Percentiles rank a stretch among this genome's conserved stretches.
Conservation (phyloP, 73 alveolate genomes). For the Stentor coeruleus region DNA sequence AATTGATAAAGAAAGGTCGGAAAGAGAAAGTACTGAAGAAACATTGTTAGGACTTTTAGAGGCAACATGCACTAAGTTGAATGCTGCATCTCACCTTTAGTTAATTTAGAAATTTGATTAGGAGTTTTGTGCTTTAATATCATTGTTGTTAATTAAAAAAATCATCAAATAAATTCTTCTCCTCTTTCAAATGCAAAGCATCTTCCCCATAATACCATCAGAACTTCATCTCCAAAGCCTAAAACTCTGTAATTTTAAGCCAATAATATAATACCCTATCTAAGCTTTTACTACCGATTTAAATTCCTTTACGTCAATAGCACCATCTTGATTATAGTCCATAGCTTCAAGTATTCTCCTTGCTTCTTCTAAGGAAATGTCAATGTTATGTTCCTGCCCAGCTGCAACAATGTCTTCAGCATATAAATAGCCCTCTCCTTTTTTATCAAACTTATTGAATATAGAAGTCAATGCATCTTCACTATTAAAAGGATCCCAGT, state of each 20-base stretch:
- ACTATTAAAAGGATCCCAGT: not conserved
- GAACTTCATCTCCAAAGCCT: too few species aligned
- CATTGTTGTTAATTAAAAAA: too few species aligned
- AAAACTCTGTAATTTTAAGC: too few species aligned
- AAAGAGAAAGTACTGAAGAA: conserved; percentile 45
- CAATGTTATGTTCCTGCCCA: not conserved
- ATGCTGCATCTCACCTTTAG: conserved; percentile 24
- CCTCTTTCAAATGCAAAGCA: too few species aligned
- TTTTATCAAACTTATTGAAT: not conserved
- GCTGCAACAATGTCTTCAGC: conserved; percentile 9
- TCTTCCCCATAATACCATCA: too few species aligned
- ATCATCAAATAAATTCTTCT: too few species aligned
- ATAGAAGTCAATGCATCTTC: not conserved
- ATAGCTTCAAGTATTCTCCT: not conserved
- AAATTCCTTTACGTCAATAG: not conserved
- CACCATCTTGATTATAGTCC: not conserved
- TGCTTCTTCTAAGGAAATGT: not conserved
- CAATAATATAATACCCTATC: too few species aligned
- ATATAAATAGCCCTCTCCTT: not conserved
- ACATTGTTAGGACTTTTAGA: conserved; percentile 37
- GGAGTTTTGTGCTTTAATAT: too few species aligned
- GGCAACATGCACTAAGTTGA: conserved; percentile 34
- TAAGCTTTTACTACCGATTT: not conserved
- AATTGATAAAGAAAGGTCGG: conserved; percentile 36
- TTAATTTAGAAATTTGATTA: too few species aligned